Percentiles rank a stretch among this genome's conserved stretches.
phyloP scores from a whole-genome alignment of 345 rosid genomes.

The Cardiospermum halicacabum region DNA sequence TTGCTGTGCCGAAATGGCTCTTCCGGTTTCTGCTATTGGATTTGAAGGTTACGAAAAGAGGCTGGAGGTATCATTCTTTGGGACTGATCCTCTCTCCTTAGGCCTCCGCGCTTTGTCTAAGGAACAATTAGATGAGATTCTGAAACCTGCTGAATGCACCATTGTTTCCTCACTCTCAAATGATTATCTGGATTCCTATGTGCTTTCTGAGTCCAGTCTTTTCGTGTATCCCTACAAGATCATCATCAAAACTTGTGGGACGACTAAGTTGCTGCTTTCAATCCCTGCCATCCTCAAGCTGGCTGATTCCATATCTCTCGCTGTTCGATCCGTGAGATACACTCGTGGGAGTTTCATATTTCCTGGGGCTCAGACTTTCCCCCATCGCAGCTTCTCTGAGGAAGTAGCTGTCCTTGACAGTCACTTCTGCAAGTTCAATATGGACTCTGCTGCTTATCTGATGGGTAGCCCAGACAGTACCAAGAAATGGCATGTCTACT shows the following conservation, averaged over 20 bases:
- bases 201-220: slow-evolving; percentile 96
- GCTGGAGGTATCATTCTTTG: slow-evolving; percentile 67
- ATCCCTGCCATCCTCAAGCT: slow-evolving; percentile 82
- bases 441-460: slow-evolving; percentile 56
- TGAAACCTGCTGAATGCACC: slow-evolving; percentile 81
- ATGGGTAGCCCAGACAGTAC: slow-evolving; percentile 60
- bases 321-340: slow-evolving; percentile 66
- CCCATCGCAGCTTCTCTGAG: slow-evolving; percentile 80
- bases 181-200: slow-evolving; percentile 69
- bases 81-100: slow-evolving; percentile 56
- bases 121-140: slow-evolving; percentile 69
- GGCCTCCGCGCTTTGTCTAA: slow-evolving; percentile 71
- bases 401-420: slow-evolving; percentile 79
- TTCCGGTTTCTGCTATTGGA: slow-evolving; percentile 71
- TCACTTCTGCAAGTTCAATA: slow-evolving; percentile 54
- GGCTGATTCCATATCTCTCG: slow-evolving; percentile 59
- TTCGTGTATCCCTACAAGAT: slow-evolving; percentile 88
- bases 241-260: slow-evolving; percentile 95
- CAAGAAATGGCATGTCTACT: slow-evolving; percentile 88
- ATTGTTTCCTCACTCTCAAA: slow-evolving; percentile 85
- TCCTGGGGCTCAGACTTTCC: slow-evolving; percentile 78
- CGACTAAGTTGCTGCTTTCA: slow-evolving; percentile 83
- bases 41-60: slow-evolving; percentile 98
- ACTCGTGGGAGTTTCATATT: slow-evolving; percentile 90
- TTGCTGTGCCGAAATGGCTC: slow-evolving; percentile 45